Percentiles rank a stretch among this genome's conserved stretches.
These are phyloP conservation scores for Diaporthe vaccinii DNA, from an alignment of 2,329 filamentous ascomycete species.

Conservation along the genomic window DNA sequence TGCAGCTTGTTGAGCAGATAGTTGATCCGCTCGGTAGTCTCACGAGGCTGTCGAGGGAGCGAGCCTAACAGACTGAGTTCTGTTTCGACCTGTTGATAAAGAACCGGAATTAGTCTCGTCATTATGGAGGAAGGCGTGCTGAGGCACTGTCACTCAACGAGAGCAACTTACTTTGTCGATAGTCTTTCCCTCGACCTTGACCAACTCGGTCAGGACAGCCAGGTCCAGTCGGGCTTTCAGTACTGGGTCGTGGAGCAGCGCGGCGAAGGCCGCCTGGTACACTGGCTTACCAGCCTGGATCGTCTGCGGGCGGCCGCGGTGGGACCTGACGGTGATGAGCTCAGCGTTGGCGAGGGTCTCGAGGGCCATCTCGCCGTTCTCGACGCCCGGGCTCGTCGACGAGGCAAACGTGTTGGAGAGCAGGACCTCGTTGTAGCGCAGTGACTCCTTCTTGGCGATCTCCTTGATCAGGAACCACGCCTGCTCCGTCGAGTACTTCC, in stretches of 20 bases:
- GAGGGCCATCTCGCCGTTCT: constrained; percentile 80
- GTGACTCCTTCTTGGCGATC: constrained; percentile 75
- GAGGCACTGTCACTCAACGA: too few species aligned
- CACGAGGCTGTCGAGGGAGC: constrained; percentile 77
- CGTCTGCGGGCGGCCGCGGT: constrained; percentile 81
- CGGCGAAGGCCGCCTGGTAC: constrained; percentile 85
- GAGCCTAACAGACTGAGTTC: constrained; percentile 81
- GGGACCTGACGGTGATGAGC: constrained; percentile 81
- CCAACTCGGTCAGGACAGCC: constrained; percentile 75
- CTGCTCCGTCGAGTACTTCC: constrained; percentile 85
- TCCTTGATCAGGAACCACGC: constrained; percentile 90
- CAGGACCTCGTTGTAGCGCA: constrained; percentile 89
- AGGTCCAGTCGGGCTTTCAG: constrained; percentile 81
- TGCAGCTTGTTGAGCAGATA: constrained; percentile 83
- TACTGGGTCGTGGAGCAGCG: constrained; percentile 78
- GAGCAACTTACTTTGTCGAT: constrained; percentile 71
- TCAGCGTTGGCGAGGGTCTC: constrained; percentile 87
- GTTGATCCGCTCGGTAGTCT: constrained; percentile 74
- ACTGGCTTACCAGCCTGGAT: constrained; percentile 89
- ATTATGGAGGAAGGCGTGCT: background rate
- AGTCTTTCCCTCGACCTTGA: constrained; percentile 77
- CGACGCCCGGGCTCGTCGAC: constrained; percentile 60
- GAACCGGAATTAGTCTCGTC: background rate
- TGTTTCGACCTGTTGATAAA: constrained; percentile 69
- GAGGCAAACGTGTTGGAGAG: constrained; percentile 81